Evolutionary conservation across 495 filamentous ascomycete genomes (phyloP), one percentile per base, ranked within the genome.

Genomic region (Penicillium macrosclerotiorum): DNA sequence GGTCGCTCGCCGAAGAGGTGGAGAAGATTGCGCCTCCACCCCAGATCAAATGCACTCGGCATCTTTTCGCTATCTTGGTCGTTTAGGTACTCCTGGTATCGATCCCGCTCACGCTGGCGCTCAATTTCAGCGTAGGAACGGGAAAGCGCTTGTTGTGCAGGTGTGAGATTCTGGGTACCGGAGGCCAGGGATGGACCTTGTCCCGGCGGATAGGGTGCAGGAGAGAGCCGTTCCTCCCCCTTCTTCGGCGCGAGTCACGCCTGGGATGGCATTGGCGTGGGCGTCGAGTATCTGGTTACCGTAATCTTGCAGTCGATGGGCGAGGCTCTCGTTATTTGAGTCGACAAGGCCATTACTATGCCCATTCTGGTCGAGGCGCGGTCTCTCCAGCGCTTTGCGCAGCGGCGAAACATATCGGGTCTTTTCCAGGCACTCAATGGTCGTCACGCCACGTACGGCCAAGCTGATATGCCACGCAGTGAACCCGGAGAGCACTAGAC

Each of bases 361-460:
- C 9, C 52, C 42, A 1, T 57, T 46, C 1, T 78, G 70, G 49
- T 80, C 75, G 37, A 75, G 62, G 40, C 74, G 77, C 47, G 78
- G 74, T 59, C 80, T 69, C 46, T 87, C 81, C 63, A 92, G 74
- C 16, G 74, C 76, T 49, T 81, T 84, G 34, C 83, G 78, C 20
- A 94, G 63, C 3, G 90, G 89, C 6, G 83, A 85, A 0, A 95
- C 78, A 62, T 98, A 97, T 30, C 94, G 81, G 0, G 90, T 96
- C 62, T 90, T 95, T 71, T 98, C 94, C 30, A 98, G 65, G 52
- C 82, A 90, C 57, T 98, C 93, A 50, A 98, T 98, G 1, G 94
- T 97, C 4, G 93, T 98, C 59, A 89, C 81, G 3, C 87, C 88
- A 1, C 79, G 74, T 27, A 75, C 69, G 4, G 89, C 89, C 3